Base-by-base conservation (phyloP, 805 yeast species). In the Metschnikowia drakensbergensis region DNA sequence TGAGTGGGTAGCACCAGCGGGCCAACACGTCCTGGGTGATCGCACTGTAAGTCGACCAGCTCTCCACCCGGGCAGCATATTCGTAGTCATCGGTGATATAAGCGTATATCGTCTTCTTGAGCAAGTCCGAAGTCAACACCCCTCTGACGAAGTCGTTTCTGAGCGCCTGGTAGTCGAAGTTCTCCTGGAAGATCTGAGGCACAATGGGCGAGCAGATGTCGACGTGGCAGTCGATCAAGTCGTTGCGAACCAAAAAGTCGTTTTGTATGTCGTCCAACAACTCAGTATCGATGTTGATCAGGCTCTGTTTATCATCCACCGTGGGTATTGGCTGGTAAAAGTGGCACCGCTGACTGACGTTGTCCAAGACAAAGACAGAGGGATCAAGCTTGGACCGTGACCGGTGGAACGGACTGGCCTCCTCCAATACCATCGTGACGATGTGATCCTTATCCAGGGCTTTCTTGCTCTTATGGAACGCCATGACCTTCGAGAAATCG, bases 171-270 rank as follows among this genome's bases (percentile, higher is more conserved):
- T 91, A 94, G 69, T 94, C 99, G 60, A 94, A 94, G 66, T 94
- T 92, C 61, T 94, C 99, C 59, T 89, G 96, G 71, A 92, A 94
- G 52, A 92, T 84, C 11, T 95, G 94, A 1, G 97, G 97, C 8
- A 94, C 97, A 55, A 84, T 89, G 2, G 96, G 89, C 5, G 97
- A 78, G 67, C 99, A 94, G 52, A 94, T 89, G 68, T 94, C 99
- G 47, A 94, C 90, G 64, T 87, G 94, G 65, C 99, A 94, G 71
- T 94, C 99, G 50, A 94, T 91, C 54, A 94, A 78, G 66, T 94
- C 98, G 65, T 94, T 94, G 62, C 97, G 81, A 49, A 94, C 75
- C 7, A 80, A 79, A 56, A 94, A 83, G 52, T 88, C 95, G 54
- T 69, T 72, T 39, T 81, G 84, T 31, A 87, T 83, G 50, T 78